These are phyloP conservation scores for Fusarium ramigenum DNA, from an alignment of 2,329 filamentous ascomycete species.

Conservation along the genomic window DNA sequence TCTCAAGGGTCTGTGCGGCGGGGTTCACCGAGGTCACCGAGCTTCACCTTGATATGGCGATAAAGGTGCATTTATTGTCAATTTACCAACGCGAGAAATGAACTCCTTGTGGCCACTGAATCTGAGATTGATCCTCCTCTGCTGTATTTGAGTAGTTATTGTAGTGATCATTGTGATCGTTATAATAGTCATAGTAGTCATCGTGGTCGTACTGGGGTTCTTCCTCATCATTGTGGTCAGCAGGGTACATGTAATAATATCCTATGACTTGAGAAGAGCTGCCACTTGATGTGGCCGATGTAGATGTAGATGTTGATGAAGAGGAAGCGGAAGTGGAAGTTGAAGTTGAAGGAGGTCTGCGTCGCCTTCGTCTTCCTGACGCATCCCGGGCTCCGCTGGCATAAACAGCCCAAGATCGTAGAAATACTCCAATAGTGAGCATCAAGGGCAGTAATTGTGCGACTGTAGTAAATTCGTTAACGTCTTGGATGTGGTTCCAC, in stretches of 20 bases:
- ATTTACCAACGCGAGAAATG: constrained; percentile 14
- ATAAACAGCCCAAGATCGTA: constrained; percentile 41
- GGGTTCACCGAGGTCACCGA: constrained; percentile 39
- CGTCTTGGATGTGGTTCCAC: constrained; percentile 46
- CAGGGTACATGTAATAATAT: not conserved
- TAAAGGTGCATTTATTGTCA: not conserved
- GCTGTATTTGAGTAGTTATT: not conserved
- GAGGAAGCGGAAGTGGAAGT: not conserved
- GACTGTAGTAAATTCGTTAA: constrained; percentile 39
- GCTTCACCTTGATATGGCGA: constrained; percentile 9
- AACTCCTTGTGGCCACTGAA: constrained; percentile 26
- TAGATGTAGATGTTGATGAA: not conserved
- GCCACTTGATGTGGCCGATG: not conserved
- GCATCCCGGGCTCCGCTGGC: not conserved
- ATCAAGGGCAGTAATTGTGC: constrained; percentile 48
- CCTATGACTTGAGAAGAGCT: not conserved
- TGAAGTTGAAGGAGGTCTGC: not conserved
- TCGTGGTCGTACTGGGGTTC: not conserved
- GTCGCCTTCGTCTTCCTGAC: not conserved
- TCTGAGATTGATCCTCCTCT: not conserved
- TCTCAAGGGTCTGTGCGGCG: constrained; percentile 38
- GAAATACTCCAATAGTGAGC: constrained; percentile 43
- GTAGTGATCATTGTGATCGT: not conserved
- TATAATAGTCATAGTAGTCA: not conserved
- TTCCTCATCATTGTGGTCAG: not conserved